phyloP scores from a whole-genome alignment of 306 rosid genomes.

The Castanea crenata region DNA sequence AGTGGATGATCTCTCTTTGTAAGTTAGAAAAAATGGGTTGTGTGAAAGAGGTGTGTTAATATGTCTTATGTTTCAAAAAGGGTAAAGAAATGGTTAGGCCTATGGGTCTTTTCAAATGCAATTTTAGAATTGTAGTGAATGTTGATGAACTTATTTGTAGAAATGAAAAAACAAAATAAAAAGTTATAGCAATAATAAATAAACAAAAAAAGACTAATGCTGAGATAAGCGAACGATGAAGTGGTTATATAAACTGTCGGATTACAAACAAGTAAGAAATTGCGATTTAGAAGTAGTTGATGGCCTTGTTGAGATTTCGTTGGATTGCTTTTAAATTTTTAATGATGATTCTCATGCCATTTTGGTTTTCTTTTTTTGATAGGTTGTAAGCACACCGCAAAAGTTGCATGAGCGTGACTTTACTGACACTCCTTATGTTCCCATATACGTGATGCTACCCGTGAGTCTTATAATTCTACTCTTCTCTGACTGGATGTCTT shows the following conservation, averaged over 20 bases:
- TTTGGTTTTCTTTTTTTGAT: slow-evolving; percentile 22
- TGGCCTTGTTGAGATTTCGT: not conserved
- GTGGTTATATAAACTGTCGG: not conserved
- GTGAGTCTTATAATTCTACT: slow-evolving; percentile 43
- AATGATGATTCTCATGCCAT: not conserved
- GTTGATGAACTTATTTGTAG: not conserved
- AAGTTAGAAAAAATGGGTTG: not conserved
- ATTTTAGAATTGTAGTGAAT: not conserved
- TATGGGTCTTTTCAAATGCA: not conserved
- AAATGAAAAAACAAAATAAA: not conserved
- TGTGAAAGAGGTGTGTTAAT: not conserved
- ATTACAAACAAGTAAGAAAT: not conserved
- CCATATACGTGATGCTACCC: slow-evolving; percentile 85
- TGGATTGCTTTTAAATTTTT: not conserved
- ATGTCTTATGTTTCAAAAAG: not conserved
- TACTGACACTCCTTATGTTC: slow-evolving; percentile 76
- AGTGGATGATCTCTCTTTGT: not conserved
- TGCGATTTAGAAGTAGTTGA: not conserved
- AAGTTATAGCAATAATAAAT: not conserved
- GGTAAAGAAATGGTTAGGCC: not conserved
- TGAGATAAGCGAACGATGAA: not conserved
- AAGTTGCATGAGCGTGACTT: slow-evolving; percentile 72
- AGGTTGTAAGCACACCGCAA: slow-evolving; percentile 53
- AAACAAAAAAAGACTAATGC: not conserved
- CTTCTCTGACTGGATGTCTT: slow-evolving; percentile 1